phyloP scores from a whole-genome alignment of 305 asterid species.

The Solanum hybrid region DNA sequence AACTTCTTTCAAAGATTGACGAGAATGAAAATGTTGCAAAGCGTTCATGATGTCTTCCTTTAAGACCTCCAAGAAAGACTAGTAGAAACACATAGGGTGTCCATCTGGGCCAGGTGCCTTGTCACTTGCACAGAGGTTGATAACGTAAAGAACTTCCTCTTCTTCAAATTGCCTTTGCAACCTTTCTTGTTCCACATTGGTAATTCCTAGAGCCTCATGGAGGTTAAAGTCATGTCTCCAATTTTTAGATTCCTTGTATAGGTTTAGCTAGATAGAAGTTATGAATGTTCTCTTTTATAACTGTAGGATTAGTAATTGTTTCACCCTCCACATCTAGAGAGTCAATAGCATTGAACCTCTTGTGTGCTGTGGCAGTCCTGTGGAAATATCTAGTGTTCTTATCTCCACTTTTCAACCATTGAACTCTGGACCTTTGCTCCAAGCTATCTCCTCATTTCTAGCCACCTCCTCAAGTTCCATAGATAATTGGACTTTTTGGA shows the following conservation, averaged over 20 bases:
- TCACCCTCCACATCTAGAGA: not conserved
- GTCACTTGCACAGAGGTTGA: not conserved
- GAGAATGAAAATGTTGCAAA: not conserved
- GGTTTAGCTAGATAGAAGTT: not conserved
- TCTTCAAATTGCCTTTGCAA: not conserved
- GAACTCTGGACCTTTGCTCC: not conserved
- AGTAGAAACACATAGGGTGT: not conserved
- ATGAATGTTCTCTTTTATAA: not conserved
- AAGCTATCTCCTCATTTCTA: not conserved
- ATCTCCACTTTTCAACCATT: not conserved
- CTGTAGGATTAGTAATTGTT: not conserved
- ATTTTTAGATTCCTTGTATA: not conserved
- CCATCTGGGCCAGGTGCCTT: not conserved
- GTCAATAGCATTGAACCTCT: not conserved
- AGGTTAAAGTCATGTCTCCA: not conserved
- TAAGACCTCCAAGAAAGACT: not conserved
- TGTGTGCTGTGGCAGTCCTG: not conserved
- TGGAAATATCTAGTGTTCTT: not conserved
- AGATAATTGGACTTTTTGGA: not conserved
- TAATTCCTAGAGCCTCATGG: not conserved
- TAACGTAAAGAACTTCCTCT: not conserved
- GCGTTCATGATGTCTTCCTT: not conserved
- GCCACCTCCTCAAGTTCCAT: not conserved
- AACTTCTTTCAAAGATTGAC: not conserved
- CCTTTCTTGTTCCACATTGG: not conserved